These are phyloP conservation scores for Hemisphaericaspora nanyangensis DNA, from an alignment of 805 yeast species.

Conservation along the genomic window DNA sequence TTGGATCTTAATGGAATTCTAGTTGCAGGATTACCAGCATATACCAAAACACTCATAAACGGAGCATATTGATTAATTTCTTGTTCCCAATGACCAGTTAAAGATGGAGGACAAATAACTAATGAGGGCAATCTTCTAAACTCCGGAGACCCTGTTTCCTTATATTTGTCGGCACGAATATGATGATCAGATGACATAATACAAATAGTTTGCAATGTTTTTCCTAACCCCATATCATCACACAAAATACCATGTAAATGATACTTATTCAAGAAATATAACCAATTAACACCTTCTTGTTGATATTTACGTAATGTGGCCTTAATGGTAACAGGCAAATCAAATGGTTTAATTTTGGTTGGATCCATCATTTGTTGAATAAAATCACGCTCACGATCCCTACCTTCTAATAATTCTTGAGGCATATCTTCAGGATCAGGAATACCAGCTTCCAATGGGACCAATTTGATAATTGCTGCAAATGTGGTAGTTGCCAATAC, in stretches of 20 bases:
- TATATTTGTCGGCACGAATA: slow-evolving; percentile 68
- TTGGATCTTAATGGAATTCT: slow-evolving; percentile 54
- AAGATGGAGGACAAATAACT: slow-evolving; percentile 93
- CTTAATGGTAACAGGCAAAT: slow-evolving; percentile 83
- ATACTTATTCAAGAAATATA: slow-evolving; percentile 89
- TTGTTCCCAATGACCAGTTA: slow-evolving; percentile 99
- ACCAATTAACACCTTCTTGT: slow-evolving; percentile 98
- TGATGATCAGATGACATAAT: slow-evolving; percentile 96
- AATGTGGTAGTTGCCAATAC: slow-evolving; percentile 90
- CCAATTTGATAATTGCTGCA: slow-evolving; percentile 91
- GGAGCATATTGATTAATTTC: slow-evolving; percentile 90
- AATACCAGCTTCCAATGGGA: slow-evolving; percentile 96
- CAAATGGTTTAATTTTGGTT: slow-evolving; percentile 80
- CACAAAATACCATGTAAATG: slow-evolving; percentile 95
- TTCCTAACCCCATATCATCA: slow-evolving; percentile 99
- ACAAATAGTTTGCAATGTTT: slow-evolving; percentile 94
- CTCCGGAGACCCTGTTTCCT: slow-evolving; percentile 57
- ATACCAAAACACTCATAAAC: slow-evolving; percentile 72
- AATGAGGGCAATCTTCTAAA: slow-evolving; percentile 76
- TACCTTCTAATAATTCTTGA: slow-evolving; percentile 72
- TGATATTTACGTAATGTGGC: slow-evolving; percentile 94
- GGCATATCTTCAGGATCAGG: slow-evolving; percentile 95
- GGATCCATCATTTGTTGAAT: slow-evolving; percentile 98
- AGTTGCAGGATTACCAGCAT: slow-evolving; percentile 87
- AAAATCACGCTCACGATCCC: slow-evolving; percentile 91